phyloP scores from a whole-genome alignment of 805 yeast species.

The Cyberlindnera americana region DNA sequence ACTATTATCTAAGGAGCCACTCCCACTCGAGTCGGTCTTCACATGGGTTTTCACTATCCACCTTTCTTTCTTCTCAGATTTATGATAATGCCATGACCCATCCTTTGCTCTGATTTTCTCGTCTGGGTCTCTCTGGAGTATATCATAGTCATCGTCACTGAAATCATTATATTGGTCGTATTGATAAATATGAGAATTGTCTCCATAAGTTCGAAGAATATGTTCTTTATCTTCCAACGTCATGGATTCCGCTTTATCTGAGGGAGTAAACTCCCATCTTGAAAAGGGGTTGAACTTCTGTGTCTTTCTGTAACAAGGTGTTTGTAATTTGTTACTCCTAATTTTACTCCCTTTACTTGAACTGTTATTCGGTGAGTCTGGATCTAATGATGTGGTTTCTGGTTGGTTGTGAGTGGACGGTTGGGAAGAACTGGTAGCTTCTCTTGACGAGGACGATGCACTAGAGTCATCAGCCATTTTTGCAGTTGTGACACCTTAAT shows the following conservation, averaged over 20 bases:
- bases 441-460: too few relatives aligned
- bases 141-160: constrained; percentile 18
- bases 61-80: background rate
- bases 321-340: too few relatives aligned
- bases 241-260: background rate
- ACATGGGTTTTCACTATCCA: constrained; percentile 1
- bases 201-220: constrained; percentile 3
- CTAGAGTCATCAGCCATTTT: too few relatives aligned
- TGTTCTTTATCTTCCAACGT: background rate
- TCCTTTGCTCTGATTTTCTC: background rate
- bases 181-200: constrained; percentile 9
- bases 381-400: too few relatives aligned
- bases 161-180: constrained; percentile 13
- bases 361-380: too few relatives aligned
- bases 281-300: background rate
- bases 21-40: background rate
- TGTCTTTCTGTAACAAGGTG: too few relatives aligned
- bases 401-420: too few relatives aligned
- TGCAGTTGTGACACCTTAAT: too few relatives aligned
- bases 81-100: constrained; percentile 1
- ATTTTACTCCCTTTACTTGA: too few relatives aligned
- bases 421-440: too few relatives aligned
- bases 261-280: background rate
- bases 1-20: background rate
- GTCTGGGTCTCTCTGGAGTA: constrained; percentile 1